These are phyloP conservation scores for Rhizophlyctis rosea DNA, from an alignment of 192 early-diverging fungal species.

Conservation along the genomic window DNA sequence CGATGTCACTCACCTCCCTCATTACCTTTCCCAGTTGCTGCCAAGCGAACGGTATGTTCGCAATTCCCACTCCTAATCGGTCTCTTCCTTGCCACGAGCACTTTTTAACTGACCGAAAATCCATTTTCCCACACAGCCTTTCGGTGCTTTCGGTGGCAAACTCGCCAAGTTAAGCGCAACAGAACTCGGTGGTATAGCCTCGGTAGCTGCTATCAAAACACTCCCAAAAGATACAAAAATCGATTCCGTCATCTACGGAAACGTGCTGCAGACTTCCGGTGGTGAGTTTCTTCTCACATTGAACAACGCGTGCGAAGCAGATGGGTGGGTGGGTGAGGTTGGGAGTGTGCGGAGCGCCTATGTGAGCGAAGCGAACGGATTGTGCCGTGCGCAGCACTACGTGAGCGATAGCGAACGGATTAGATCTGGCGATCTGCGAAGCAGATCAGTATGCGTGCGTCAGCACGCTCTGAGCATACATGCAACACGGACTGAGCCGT, in stretches of 20 bases:
- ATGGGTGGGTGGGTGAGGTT: no score
- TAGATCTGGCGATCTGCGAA: no score
- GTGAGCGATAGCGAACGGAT: no score
- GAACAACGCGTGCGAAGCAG: no score
- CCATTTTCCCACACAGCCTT: constrained; percentile 48
- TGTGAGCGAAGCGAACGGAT: no score
- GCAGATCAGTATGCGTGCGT: no score
- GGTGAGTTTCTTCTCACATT: constrained; percentile 29
- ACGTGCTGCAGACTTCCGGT: constrained; percentile 80
- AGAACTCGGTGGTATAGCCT: constrained; percentile 80
- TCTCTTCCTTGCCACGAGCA: not conserved
- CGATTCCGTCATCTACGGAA: constrained; percentile 93
- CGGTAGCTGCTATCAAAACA: constrained; percentile 76
- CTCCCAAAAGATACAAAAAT: constrained; percentile 69
- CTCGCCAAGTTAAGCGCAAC: constrained; percentile 77
- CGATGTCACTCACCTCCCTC: no score
- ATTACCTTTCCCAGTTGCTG: constrained; percentile 30
- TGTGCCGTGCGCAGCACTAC: no score
- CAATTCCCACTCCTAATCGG: not conserved
- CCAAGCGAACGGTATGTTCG: constrained; percentile 29
- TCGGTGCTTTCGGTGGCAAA: constrained; percentile 94
- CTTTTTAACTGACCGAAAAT: not conserved
- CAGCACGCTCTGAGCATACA: no score
- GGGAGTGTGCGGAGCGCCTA: no score
- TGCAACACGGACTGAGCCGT: no score